Base-by-base conservation (phyloP, 768 basidiomycete species). In the Suillus paluster region DNA sequence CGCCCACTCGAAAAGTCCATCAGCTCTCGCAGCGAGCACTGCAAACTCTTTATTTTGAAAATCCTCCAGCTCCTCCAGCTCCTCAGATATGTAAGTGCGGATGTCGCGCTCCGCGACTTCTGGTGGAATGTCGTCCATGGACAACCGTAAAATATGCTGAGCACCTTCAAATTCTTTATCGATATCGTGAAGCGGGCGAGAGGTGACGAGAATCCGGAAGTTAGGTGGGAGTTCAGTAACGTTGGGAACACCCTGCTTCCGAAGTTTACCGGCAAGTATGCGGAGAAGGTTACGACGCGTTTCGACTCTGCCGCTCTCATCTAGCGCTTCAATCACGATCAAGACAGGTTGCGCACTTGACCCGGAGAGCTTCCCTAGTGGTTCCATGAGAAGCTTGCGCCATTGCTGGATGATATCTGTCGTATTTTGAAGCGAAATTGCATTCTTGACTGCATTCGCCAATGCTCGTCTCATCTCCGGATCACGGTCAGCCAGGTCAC, bases 261-360 rank as follows among this genome's bases (percentile, higher is more conserved):
- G 4, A 5, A 49, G 27, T 53, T 12, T 52, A 1, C 45, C 38
- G 5, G 62, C 25, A 38, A 76, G 21, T 39, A 66, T 50, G 8
- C 45, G 27, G 8, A 79, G 66, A 42, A 78, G 65, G 1, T 55
- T 36, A 14, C 59, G 57, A 19, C 73, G 70, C 45, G 41, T 44
- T 7, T 57, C n/a, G 1, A 1, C 12, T 4, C 23, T 52, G 12
- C 60, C 62, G 45, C 64, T 65, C 50, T 64, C 67, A 23, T 69
- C 67, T 25, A 71, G 41, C 3, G 61, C 73, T 49, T 75, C 73
- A 25, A 73, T 67, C 45, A 74, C 61, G 10, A 72, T 60, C 8
- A 71, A 52, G 23, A 74, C 63, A 30, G 69, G 70, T 12, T 62
- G 64, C 21, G 63, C 38, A 23, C 61, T 57, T 5, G 59, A 50